Conservation (phyloP, 75 land plant genomes). For the Cunninghamia lanceolata region DNA sequence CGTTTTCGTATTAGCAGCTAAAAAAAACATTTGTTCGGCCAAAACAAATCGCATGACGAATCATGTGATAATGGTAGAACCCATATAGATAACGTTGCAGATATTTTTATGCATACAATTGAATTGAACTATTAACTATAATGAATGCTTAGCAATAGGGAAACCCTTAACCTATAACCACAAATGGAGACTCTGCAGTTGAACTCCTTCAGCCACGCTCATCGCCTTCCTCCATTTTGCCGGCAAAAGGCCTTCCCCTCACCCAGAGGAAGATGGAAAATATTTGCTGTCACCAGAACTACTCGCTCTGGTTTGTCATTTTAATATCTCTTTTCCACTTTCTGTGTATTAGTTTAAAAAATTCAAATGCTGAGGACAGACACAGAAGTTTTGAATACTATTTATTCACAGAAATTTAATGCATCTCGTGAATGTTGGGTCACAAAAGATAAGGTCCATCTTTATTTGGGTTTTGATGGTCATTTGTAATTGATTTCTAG, state of each 20-base stretch:
- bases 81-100: neutral
- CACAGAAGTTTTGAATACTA: neutral
- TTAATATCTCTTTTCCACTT: neutral
- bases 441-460: neutral
- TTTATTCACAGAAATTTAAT: neutral
- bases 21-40: neutral
- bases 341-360: neutral
- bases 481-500: neutral
- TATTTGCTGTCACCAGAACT: neutral
- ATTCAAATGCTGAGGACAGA: neutral
- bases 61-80: neutral
- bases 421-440: neutral
- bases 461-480: neutral
- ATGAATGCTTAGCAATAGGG: neutral
- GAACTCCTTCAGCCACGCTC: neutral
- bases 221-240: neutral
- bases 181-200: neutral
- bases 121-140: neutral
- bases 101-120: neutral
- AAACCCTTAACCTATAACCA: too few species aligned
- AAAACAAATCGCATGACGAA: neutral
- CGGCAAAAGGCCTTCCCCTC: neutral
- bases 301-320: slow-evolving; percentile 3
- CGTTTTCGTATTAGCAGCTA: too few species aligned
- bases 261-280: neutral